Evolutionary conservation across 2,329 filamentous ascomycete species (phyloP).

Genomic region (Fusarium anguioides): DNA sequence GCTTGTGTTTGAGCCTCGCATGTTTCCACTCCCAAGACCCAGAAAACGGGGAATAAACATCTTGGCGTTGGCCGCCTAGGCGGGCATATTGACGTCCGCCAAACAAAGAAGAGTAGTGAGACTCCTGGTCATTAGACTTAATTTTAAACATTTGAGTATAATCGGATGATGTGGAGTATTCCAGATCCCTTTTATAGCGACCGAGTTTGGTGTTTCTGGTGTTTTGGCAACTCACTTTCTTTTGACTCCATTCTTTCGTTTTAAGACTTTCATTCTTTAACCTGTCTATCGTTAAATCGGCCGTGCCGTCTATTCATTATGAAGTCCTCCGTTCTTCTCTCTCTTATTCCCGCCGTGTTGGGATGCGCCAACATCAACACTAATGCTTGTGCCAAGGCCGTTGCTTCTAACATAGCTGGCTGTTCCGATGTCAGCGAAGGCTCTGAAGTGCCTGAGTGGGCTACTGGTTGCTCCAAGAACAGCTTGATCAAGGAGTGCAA

Average conservation of each 20-base stretch:
- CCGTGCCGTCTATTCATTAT: slow-evolving; percentile 34
- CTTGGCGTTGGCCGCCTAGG: slow-evolving; percentile 32
- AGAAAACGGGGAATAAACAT: slow-evolving; percentile 2
- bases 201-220: neutral
- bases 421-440: no score
- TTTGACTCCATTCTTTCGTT: slow-evolving; percentile 12
- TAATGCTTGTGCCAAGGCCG: no score
- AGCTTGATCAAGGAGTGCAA: no score
- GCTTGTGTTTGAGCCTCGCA: slow-evolving; percentile 15
- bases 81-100: slow-evolving; percentile 39
- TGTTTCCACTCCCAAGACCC: slow-evolving; percentile 13
- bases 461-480: no score
- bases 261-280: slow-evolving; percentile 20
- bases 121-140: slow-evolving; percentile 16
- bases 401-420: no score
- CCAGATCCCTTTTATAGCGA: neutral
- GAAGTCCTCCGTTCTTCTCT: slow-evolving; percentile 38
- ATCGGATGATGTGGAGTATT: neutral
- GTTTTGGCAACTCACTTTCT: neutral
- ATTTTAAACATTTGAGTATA: slow-evolving; percentile 32
- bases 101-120: slow-evolving; percentile 14
- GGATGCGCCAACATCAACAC: neutral
- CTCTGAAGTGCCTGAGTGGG: no score
- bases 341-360: slow-evolving; percentile 39
- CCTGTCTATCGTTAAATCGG: slow-evolving; percentile 23